Evolutionary conservation across 305 asterid species (phyloP).

Genomic region (Fraxinus latifolia): DNA sequence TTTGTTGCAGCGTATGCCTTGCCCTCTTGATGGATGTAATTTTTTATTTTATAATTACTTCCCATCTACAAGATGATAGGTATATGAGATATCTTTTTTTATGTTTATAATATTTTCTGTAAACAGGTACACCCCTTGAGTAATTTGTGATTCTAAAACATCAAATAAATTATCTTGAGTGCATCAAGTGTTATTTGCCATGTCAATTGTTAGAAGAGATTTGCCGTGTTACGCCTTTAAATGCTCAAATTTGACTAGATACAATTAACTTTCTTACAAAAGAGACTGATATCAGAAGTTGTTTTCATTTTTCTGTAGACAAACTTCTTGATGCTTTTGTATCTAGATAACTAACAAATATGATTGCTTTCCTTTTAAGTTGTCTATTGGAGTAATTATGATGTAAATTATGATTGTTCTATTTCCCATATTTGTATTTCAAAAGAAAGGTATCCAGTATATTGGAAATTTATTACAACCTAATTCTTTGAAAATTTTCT

Average conservation of each 20-base stretch:
- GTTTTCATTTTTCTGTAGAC: neutral
- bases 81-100: neutral
- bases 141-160: neutral
- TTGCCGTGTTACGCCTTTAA: neutral
- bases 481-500: neutral
- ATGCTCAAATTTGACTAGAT: neutral
- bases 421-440: neutral
- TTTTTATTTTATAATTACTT: neutral
- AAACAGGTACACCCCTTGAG: neutral
- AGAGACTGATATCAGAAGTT: neutral
- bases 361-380: neutral
- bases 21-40: neutral
- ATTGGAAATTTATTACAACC: neutral
- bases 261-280: neutral
- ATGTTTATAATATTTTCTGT: neutral
- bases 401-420: neutral
- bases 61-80: neutral
- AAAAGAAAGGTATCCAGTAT: neutral
- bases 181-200: neutral
- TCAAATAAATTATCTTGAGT: neutral
- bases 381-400: neutral
- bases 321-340: neutral
- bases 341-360: neutral
- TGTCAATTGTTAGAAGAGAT: conserved; percentile 2
- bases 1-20: neutral